phyloP scores from a whole-genome alignment of 106 monocot genomes.

The Dendrobium nobile region DNA sequence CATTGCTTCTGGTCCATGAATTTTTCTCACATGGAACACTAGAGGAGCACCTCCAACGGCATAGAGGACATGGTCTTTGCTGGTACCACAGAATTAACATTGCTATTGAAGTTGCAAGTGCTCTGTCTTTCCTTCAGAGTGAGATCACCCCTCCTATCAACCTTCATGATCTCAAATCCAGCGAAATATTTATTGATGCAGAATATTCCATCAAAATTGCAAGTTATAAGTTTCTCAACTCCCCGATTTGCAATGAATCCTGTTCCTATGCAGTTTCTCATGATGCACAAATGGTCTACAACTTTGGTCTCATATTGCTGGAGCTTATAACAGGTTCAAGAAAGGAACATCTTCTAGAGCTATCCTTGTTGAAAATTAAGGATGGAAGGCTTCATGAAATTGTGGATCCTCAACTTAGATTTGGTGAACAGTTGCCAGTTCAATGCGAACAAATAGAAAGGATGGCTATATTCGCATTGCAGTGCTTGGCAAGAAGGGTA shows the following conservation, averaged over 20 bases:
- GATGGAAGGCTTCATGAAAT: slow-evolving; percentile 53
- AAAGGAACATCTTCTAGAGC: slow-evolving; percentile 20
- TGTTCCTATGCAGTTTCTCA: slow-evolving; percentile 17
- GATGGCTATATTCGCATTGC: slow-evolving; percentile 37
- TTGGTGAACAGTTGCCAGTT: slow-evolving; percentile 20
- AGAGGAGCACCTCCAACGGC: slow-evolving; percentile 35
- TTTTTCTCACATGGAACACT: slow-evolving; percentile 40
- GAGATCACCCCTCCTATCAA: slow-evolving; percentile 37
- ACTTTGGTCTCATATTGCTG: slow-evolving; percentile 58
- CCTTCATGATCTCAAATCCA: slow-evolving; percentile 43
- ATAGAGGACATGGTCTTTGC: slow-evolving; percentile 25
- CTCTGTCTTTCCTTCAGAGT: slow-evolving; percentile 51
- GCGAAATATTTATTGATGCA: slow-evolving; percentile 42
- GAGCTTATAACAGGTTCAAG: slow-evolving; percentile 55
- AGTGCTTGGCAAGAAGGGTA: slow-evolving; percentile 32
- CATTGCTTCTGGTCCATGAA: slow-evolving; percentile 71
- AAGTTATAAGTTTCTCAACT: slow-evolving; percentile 42
- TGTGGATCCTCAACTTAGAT: slow-evolving; percentile 54
- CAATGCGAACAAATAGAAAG: slow-evolving; percentile 54
- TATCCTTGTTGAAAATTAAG: slow-evolving; percentile 34
- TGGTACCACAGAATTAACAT: slow-evolving; percentile 70
- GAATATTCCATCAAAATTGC: slow-evolving; percentile 51
- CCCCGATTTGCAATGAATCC: slow-evolving; percentile 5
- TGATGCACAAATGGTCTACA: slow-evolving; percentile 31
- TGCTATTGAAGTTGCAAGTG: slow-evolving; percentile 59